These are phyloP conservation scores for Phytophthora crassamura DNA, from an alignment of 352 stramenopile species.

Conservation along the genomic window DNA sequence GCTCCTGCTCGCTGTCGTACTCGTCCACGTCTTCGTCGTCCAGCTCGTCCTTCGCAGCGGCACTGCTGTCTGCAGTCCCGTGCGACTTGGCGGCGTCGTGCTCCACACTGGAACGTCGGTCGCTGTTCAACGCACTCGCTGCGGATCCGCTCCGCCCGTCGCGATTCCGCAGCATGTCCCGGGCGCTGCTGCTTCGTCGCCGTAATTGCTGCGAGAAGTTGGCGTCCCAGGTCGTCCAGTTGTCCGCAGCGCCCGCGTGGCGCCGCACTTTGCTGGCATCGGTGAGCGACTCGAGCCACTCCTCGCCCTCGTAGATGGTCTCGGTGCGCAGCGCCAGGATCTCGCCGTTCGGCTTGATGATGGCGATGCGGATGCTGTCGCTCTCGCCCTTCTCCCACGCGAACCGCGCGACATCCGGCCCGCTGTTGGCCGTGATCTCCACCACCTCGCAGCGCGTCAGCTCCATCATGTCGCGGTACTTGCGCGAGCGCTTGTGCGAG, in stretches of 20 bases:
- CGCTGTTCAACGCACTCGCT: constrained; percentile 24
- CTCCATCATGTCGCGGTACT: constrained; percentile 77
- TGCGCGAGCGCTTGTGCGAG: constrained; percentile 80
- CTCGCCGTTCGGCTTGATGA: constrained; percentile 73
- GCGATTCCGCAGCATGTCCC: constrained; percentile 22
- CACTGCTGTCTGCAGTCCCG: not conserved
- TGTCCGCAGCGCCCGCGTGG: constrained; percentile 21
- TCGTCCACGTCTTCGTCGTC: constrained; percentile 32
- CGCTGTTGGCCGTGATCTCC: constrained; percentile 69
- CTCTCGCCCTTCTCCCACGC: constrained; percentile 54
- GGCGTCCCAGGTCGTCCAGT: constrained; percentile 44
- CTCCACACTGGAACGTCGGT: constrained; percentile 23
- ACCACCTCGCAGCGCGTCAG: constrained; percentile 71
- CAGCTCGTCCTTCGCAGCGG: constrained; percentile 15
- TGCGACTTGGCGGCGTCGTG: constrained; percentile 18
- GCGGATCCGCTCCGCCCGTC: constrained; percentile 27
- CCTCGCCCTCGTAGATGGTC: constrained; percentile 82
- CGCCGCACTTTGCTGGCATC: constrained; percentile 68
- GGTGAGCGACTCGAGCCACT: constrained; percentile 82
- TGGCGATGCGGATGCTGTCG: constrained; percentile 75
- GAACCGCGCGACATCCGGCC: constrained; percentile 57
- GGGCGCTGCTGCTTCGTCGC: constrained; percentile 42
- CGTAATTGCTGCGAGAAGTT: constrained; percentile 42
- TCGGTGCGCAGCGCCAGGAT: constrained; percentile 75
- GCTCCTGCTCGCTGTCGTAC: constrained; percentile 30